Base-by-base conservation (phyloP, 2,329 filamentous ascomycete genomes). In the Venturia nashicola region DNA sequence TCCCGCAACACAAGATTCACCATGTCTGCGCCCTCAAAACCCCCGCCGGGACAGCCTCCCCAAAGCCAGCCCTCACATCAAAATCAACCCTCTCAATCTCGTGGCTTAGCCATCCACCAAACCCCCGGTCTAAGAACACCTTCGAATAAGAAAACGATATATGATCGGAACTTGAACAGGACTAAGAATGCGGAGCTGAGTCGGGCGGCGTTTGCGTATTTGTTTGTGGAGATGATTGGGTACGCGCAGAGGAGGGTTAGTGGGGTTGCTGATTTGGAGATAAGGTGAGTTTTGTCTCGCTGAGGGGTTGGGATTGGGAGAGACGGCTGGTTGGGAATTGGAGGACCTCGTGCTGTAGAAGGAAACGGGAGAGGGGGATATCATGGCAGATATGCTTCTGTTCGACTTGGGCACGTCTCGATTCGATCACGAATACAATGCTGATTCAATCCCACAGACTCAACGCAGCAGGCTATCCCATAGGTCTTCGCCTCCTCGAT, bases 201-300 rank as follows among this genome's bases (percentile, higher is more conserved):
- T 75, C 89, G 95, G 73, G 86, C 94, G 12, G 91, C 90, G 76
- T 97, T 99, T 77, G 93, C 94, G 51, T 97, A 96, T 76, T 82
- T 99, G 65, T 97, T 99, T 74, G 87, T 88, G 66, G 93, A 97
- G 79, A 96, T 97, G 89, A 92, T 99, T 61, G 87, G 86, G 71
- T 97, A 97, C 76, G 93, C 94, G 69, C 94, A 97, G 75, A 83
- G 87, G 71, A 83, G 90, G 67, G 93, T 97, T 63, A 94, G 89
- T 68, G 92, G 91, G 7, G 96, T 99, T 65, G 88, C 93, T 71
- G 94, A 97, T 75, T 80, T 99, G 20, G 94, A 99, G 75, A 90
- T 92, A 78, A 82, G 89, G 91, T 95, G 77, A 64, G 79, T 70
- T 23, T 42, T 14, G 11, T 42, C 14, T 42, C 16, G 12, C 5